Base-by-base conservation (phyloP, 2,329 filamentous ascomycete species). In the Sphaceloma murrayae region DNA sequence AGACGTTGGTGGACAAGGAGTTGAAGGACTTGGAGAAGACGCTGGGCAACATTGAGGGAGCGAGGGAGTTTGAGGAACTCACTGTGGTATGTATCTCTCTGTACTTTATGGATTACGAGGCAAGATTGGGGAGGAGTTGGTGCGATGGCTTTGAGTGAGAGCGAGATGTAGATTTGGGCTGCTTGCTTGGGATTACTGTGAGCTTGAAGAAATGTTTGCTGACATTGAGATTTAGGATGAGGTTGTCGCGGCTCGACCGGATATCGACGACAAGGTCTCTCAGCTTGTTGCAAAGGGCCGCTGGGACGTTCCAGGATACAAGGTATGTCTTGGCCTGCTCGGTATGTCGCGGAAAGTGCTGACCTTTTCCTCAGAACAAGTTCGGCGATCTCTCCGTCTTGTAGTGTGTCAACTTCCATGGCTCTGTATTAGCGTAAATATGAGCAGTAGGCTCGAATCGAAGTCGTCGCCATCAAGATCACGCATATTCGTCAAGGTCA, bases 241-340 rank as follows among this genome's bases (percentile, higher is more conserved):
- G 62, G 84, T 98, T 67, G 85, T 85, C 51, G 79, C 85, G 57
- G 91, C 89, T 58, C 85, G 88, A 67, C 88, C 91, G 59, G 89
- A 94, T 56, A 95, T 98, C 67, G 89, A 96, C 72, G 80, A 94
- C 78, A 93, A 93, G 77, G 94, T 89, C 58, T 72, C 80, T 60
- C 80, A 91, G 72, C 79, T 98, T 65, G 88, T 98, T 54, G 85
- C 85, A 68, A 95, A 93, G 82, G 89, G 89, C 67, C 85, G 87
- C 79, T 98, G 91, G 91, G 78, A 81, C 73, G 88, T 94, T 62
- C 88, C 91, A 53, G 91, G 91, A 65, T 98, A 98, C 84, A 94
- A 95, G 86, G 89, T 89, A 73, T 59, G 81, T 68, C 43, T n/a
- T 11, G 24, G 17, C 16, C 18, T 33, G 10, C 16, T 29, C 27